These are phyloP conservation scores for Hypoxylon sp. DNA, from an alignment of 2,329 filamentous ascomycete genomes.

Conservation along the genomic window DNA sequence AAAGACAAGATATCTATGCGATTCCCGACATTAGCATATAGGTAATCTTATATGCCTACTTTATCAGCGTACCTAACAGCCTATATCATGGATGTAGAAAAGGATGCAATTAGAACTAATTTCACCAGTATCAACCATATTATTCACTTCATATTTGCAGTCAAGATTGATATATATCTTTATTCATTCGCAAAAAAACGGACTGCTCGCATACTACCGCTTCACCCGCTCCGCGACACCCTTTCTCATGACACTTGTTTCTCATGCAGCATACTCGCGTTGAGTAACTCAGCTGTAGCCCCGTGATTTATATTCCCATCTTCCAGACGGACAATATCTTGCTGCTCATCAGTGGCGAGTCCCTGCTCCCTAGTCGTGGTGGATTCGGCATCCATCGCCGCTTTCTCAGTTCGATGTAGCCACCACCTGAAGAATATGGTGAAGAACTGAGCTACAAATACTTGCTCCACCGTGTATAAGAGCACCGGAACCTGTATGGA, in stretches of 20 bases:
- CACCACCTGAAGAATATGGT: slow-evolving; percentile 63
- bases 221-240: background rate
- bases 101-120: background rate
- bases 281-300: slow-evolving; percentile 3
- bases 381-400: slow-evolving; percentile 45
- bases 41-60: background rate
- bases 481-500: slow-evolving; percentile 75
- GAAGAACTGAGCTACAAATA: slow-evolving; percentile 55
- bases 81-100: too few relatives aligned
- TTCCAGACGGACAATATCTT: slow-evolving; percentile 1
- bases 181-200: background rate
- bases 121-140: slow-evolving; percentile 1
- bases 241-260: slow-evolving; percentile 18
- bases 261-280: slow-evolving; percentile 12
- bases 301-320: slow-evolving; percentile 5
- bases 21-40: background rate
- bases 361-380: slow-evolving; percentile 28
- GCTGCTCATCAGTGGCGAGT: slow-evolving; percentile 19
- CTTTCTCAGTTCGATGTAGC: slow-evolving; percentile 53
- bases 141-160: background rate
- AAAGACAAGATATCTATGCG: background rate
- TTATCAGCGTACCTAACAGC: background rate
- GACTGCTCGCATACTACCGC: background rate
- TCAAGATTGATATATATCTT: background rate
- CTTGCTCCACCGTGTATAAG: slow-evolving; percentile 72